Percentiles rank a stretch among this genome's conserved stretches.
phyloP scores from a whole-genome alignment of 495 filamentous ascomycete genomes.

The Aspergillus nanangensis region DNA sequence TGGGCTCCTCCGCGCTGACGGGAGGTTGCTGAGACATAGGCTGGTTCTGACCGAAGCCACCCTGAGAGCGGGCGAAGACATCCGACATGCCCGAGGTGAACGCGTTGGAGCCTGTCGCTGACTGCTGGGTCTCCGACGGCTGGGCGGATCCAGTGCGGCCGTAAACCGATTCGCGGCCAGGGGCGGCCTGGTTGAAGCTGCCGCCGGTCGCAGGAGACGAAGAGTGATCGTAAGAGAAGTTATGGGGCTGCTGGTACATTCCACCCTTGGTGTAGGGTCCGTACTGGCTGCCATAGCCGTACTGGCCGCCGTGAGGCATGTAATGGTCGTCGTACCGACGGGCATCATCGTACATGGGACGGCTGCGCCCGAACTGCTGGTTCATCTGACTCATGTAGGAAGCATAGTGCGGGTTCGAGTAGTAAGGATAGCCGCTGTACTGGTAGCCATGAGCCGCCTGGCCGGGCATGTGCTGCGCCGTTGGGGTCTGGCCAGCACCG shows the following conservation, averaged over 20 bases:
- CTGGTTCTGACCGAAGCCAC: constrained; percentile 65
- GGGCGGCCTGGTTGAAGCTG: constrained; percentile 63
- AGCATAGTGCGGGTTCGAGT: constrained; percentile 72
- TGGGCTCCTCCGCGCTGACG: constrained; percentile 64
- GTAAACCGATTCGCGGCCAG: constrained; percentile 71
- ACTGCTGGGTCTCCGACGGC: constrained; percentile 61
- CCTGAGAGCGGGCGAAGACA: constrained; percentile 66
- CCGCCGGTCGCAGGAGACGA: constrained; percentile 70
- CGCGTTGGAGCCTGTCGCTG: constrained; percentile 52
- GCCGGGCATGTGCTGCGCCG: constrained; percentile 58
- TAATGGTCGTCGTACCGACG: constrained; percentile 51
- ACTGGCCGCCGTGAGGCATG: constrained; percentile 54
- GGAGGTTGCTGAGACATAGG: constrained; percentile 60
- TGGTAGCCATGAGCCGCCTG: constrained; percentile 55
- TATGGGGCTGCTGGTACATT: constrained; percentile 76
- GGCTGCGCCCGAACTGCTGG: constrained; percentile 44
- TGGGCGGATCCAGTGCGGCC: constrained; percentile 71
- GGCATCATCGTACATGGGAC: constrained; percentile 54
- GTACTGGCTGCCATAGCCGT: constrained; percentile 66
- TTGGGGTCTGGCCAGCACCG: constrained; percentile 58
- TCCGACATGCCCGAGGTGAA: constrained; percentile 72
- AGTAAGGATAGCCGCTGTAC: constrained; percentile 78
- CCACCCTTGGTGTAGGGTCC: constrained; percentile 75
- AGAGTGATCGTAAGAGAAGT: constrained; percentile 75
- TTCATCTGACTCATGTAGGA: constrained; percentile 72